phyloP scores from a whole-genome alignment of 139 green algal genomes.

The Ettlia oleoabundans region DNA sequence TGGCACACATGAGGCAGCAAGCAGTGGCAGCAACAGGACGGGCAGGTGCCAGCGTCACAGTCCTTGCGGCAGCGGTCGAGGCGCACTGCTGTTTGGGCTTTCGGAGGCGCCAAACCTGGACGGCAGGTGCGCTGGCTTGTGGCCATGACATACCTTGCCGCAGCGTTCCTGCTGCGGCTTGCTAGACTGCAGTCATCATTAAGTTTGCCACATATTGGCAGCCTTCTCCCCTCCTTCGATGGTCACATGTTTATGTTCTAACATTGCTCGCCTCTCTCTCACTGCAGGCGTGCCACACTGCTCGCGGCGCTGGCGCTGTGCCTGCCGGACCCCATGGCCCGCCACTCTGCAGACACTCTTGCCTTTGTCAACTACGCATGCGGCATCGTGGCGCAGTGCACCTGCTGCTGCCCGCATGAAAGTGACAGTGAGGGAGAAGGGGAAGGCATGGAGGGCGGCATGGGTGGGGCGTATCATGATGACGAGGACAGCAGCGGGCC shows the following conservation, averaged over 20 bases:
- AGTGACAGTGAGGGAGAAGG: background rate
- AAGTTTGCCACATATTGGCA: too few species aligned
- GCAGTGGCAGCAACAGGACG: too few species aligned
- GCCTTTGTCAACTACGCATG: slow-evolving; percentile 18
- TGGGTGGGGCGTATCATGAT: too few species aligned
- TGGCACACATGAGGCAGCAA: background rate
- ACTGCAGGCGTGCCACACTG: background rate
- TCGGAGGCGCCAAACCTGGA: background rate
- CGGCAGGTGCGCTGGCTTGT: too few species aligned
- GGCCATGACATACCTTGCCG: too few species aligned
- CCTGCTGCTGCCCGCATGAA: slow-evolving; percentile 9
- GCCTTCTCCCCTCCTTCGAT: too few species aligned
- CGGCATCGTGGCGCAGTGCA: background rate
- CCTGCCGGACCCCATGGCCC: slow-evolving; percentile 8
- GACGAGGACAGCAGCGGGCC: background rate
- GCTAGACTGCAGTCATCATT: too few species aligned
- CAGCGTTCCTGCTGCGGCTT: too few species aligned
- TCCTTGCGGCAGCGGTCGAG: background rate
- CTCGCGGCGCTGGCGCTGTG: slow-evolving; percentile 1
- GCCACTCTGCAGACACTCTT: background rate
- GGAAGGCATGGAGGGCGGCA: background rate
- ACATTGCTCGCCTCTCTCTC: too few species aligned
- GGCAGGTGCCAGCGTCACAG: background rate
- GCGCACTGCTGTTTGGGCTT: slow-evolving; percentile 24
- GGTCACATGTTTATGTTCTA: too few species aligned